Evolutionary conservation across 2,329 filamentous ascomycete genomes (phyloP), one percentile per base, ranked within the genome.

Genomic region (Diplodia scrobiculata): DNA sequence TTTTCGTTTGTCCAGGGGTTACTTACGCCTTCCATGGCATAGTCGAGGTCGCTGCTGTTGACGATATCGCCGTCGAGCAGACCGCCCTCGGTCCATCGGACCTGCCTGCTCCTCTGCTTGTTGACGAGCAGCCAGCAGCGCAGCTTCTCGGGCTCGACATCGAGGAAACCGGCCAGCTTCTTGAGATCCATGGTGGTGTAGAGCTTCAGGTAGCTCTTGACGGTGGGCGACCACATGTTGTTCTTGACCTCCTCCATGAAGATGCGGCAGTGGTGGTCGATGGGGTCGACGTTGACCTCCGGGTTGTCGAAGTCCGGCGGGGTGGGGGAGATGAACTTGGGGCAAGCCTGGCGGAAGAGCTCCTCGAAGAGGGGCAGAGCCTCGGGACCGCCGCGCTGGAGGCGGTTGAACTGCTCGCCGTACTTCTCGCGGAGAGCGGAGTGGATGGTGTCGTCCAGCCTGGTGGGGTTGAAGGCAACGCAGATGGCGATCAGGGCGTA

Each of bases 231-330:
- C 88, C 88, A 96, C 87, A 99, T 95, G 82, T 96, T 98, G 82
- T 92, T 97, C 88, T 96, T 97, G 80, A 99, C 94, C 84, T 99
- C 95, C 73, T 97, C 93, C 94, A 99, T 98, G 85, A 99, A 99
- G 82, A 99, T 90, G 74, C 91, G 85, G 70, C 97, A 88, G 82
- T 99, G 94, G 84, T 99, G 95, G 83, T 99, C 94, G 71, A 97
- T 87, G 51, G 95, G 95, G 82, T 99, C 95, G 74, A 98, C 85
- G 84, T 99, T 99, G 81, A 93, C 82, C 80, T 93, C 89, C 69
- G 95, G 92, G 86, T 96, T 94, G 78, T 98, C 95, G 79, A 99
- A 99, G 83, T 99, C 93, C 63, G 95, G 95, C 67, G 93, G 92
- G 19, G 95, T 95, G 62, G 95, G 95, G 69, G 90, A 96, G 86